Conservation (phyloP, 2,329 filamentous ascomycete species). For the Cryphonectria nitschkei region DNA sequence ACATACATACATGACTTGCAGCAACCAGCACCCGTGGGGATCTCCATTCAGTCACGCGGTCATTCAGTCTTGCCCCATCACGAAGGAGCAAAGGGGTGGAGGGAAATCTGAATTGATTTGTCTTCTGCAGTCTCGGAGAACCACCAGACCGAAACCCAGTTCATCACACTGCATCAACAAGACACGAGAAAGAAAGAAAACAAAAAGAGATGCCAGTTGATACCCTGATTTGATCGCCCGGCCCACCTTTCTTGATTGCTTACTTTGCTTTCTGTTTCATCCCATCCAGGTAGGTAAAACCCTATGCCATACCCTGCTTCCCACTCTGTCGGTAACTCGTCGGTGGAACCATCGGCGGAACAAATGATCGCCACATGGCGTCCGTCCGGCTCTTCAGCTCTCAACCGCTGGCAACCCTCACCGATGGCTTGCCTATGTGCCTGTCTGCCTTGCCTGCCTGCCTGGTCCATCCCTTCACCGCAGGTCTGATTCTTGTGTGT, state of each 20-base stretch:
- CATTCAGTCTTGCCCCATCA: not conserved
- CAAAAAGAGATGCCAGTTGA: not conserved
- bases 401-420: not conserved
- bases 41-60: not conserved
- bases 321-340: constrained; percentile 4
- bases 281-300: not conserved
- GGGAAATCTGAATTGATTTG: no score
- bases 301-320: not conserved
- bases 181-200: no score
- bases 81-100: no score
- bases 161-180: not conserved
- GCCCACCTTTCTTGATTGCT: not conserved
- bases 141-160: not conserved
- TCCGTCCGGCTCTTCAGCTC: constrained; percentile 10
- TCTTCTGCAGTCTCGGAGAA: not conserved
- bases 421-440: not conserved
- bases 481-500: not conserved
- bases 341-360: not conserved
- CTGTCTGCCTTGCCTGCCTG: not conserved
- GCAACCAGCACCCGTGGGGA: not conserved
- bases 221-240: not conserved
- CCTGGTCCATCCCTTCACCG: not conserved
- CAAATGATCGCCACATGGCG: constrained; percentile 8
- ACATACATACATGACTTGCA: not conserved
- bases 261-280: not conserved